A percentile compares a stretch with the other conserved stretches of the same genome.
Conservation (phyloP, 1,284 basidiomycete genomes). For the Ceratobasidium papillatum region DNA sequence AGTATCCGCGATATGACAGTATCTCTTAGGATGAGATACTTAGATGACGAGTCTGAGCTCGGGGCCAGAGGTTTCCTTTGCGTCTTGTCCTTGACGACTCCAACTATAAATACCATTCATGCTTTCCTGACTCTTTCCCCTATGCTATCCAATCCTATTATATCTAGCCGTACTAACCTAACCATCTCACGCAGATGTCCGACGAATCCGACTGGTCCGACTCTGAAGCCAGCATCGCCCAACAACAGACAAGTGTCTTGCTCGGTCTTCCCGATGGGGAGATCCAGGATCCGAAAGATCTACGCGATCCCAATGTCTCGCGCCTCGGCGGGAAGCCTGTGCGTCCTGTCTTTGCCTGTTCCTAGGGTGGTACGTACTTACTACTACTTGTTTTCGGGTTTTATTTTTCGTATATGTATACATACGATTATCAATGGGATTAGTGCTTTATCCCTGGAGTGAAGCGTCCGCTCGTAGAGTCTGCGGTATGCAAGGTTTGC, state of each 20-base stretch:
- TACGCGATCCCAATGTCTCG: slow-evolving; percentile 78
- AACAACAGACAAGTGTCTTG: slow-evolving; percentile 73
- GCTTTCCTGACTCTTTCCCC: slow-evolving; percentile 68
- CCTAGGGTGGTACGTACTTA: slow-evolving; percentile 45
- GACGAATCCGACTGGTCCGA: slow-evolving; percentile 70
- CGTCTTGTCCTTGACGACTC: slow-evolving; percentile 68
- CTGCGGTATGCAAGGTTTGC: slow-evolving; percentile 72
- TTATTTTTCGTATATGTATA: slow-evolving; percentile 2
- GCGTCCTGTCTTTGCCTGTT: slow-evolving; percentile 56
- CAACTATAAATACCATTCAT: slow-evolving; percentile 81
- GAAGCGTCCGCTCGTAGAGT: slow-evolving; percentile 49
- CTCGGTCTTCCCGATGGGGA: slow-evolving; percentile 79
- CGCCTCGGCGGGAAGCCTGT: slow-evolving; percentile 87
- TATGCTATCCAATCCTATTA: slow-evolving; percentile 43
- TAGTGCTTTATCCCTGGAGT: slow-evolving; percentile 36
- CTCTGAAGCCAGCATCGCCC: slow-evolving; percentile 64
- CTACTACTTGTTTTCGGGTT: not conserved
- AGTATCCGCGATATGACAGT: not conserved
- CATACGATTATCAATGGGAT: not conserved
- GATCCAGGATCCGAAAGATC: slow-evolving; percentile 64
- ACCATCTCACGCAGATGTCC: slow-evolving; percentile 53
- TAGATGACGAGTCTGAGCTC: slow-evolving; percentile 89
- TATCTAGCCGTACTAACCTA: slow-evolving; percentile 41
- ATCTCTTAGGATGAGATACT: slow-evolving; percentile 65
- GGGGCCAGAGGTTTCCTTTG: slow-evolving; percentile 66